Conservation (phyloP, 495 filamentous ascomycete species). For the Wilcoxina mikolae region DNA sequence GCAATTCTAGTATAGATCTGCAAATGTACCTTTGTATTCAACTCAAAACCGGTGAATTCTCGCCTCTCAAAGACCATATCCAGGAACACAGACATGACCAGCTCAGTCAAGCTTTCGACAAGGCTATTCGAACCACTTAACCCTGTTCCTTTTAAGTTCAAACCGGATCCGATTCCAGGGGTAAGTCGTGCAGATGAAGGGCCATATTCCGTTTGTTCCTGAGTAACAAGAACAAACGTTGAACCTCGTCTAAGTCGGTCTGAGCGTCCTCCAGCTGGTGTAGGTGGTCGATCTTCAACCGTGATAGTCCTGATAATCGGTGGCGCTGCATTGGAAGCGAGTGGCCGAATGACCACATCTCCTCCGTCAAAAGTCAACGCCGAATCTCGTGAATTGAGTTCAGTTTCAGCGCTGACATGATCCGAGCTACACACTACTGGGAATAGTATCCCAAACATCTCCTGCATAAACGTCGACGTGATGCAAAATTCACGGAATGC, state of each 20-base stretch:
- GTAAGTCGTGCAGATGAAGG: constrained; percentile 48
- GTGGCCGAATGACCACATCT: constrained; percentile 64
- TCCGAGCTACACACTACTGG: constrained; percentile 76
- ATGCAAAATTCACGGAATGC: constrained; percentile 67
- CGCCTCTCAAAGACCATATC: constrained; percentile 71
- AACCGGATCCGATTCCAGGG: constrained; percentile 34
- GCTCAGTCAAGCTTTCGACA: constrained; percentile 57
- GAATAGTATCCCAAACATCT: constrained; percentile 63
- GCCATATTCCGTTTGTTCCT: constrained; percentile 42
- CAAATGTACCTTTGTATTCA: no score
- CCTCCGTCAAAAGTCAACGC: constrained; percentile 70
- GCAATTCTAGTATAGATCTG: no score
- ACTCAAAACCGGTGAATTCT: constrained; percentile 76
- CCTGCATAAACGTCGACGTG: constrained; percentile 60
- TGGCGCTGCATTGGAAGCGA: constrained; percentile 34
- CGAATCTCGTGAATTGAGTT: constrained; percentile 64
- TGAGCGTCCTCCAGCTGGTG: constrained; percentile 33
- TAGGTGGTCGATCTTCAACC: constrained; percentile 38
- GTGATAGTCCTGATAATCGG: constrained; percentile 60
- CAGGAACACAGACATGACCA: constrained; percentile 61
- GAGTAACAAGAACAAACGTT: constrained; percentile 75
- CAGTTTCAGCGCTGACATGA: constrained; percentile 61
- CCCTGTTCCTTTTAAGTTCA: constrained; percentile 15
- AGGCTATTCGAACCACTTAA: constrained; percentile 42
- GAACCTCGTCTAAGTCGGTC: constrained; percentile 57